Percentiles rank a stretch among this genome's conserved stretches.
Conservation (phyloP, 768 basidiomycete genomes). For the Rhodotorula babjevae region DNA sequence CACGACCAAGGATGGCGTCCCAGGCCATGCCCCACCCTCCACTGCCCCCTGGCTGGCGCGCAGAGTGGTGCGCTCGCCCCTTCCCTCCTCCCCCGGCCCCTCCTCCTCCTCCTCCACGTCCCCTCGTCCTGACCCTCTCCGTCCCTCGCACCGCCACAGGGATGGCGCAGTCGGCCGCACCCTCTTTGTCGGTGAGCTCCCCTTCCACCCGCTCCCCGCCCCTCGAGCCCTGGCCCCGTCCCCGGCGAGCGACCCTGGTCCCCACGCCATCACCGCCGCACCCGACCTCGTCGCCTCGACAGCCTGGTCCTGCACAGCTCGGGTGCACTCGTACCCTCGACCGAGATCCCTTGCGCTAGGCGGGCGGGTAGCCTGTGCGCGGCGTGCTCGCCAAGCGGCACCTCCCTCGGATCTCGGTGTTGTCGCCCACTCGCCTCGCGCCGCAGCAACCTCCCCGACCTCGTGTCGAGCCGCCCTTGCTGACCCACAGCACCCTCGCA, state of each 20-base stretch:
- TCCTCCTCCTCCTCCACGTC: background rate
- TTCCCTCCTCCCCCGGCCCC: background rate
- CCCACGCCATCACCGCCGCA: too few species aligned
- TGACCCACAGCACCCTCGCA: conserved; percentile 46
- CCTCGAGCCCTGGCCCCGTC: conserved; percentile 4
- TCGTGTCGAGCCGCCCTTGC: background rate
- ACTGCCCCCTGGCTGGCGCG: conserved; percentile 84
- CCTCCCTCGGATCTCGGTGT: too few species aligned
- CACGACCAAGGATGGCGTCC: conserved; percentile 2
- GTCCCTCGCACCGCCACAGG: conserved; percentile 53
- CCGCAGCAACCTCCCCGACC: too few species aligned
- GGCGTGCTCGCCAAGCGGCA: too few species aligned
- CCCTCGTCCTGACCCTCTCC: conserved; percentile 35
- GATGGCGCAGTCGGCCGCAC: conserved; percentile 72
- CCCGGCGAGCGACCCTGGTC: background rate
- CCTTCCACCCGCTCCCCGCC: fast-evolving
- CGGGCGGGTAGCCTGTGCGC: too few species aligned
- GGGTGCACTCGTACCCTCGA: too few species aligned
- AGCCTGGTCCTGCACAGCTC: too few species aligned
- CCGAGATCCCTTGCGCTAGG: too few species aligned
- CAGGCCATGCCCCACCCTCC: conserved; percentile 47
- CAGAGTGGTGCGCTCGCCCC: conserved; percentile 67
- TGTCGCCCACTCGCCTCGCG: background rate
- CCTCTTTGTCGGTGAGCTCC: conserved; percentile 76
- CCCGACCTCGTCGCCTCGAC: too few species aligned